These are phyloP conservation scores for Asterochloris erici DNA, from an alignment of 139 green algal species.

Conservation along the genomic window DNA sequence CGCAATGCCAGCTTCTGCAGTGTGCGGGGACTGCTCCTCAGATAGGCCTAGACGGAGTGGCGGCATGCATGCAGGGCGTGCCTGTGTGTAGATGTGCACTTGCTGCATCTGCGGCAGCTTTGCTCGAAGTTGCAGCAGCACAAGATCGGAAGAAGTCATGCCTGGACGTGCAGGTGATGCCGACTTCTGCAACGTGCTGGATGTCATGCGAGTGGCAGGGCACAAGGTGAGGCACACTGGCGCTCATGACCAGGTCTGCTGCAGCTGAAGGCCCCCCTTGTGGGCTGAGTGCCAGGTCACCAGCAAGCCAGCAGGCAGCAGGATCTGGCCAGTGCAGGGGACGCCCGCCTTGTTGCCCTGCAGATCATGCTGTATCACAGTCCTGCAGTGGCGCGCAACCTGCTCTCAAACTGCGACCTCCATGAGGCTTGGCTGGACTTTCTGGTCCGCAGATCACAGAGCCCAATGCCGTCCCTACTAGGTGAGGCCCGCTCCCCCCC, in stretches of 20 bases:
- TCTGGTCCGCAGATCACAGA: not conserved
- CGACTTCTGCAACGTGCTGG: conserved; percentile 13
- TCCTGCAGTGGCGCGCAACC: not conserved
- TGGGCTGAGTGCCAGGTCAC: too few relatives aligned
- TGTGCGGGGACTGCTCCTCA: too few relatives aligned
- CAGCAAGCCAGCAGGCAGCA: too few relatives aligned
- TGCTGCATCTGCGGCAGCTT: not conserved
- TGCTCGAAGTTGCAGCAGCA: not conserved
- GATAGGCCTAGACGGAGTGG: too few relatives aligned
- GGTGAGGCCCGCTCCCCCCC: too few relatives aligned
- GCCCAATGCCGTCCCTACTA: too few relatives aligned
- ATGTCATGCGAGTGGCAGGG: conserved; percentile 3
- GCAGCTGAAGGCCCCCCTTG: too few relatives aligned
- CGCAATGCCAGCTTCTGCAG: too few relatives aligned
- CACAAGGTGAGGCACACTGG: conserved; percentile 3
- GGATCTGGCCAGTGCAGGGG: too few relatives aligned
- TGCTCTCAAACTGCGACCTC: not conserved
- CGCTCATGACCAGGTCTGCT: not conserved
- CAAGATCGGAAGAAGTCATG: not conserved
- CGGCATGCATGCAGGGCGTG: too few relatives aligned
- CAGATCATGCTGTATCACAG: not conserved
- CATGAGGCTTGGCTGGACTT: conserved; percentile 7
- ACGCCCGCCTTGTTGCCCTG: too few relatives aligned
- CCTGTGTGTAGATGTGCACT: not conserved
- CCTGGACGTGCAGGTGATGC: not conserved